Base-by-base conservation (phyloP, 495 filamentous ascomycete species). In the Articulospora tetracladia region DNA sequence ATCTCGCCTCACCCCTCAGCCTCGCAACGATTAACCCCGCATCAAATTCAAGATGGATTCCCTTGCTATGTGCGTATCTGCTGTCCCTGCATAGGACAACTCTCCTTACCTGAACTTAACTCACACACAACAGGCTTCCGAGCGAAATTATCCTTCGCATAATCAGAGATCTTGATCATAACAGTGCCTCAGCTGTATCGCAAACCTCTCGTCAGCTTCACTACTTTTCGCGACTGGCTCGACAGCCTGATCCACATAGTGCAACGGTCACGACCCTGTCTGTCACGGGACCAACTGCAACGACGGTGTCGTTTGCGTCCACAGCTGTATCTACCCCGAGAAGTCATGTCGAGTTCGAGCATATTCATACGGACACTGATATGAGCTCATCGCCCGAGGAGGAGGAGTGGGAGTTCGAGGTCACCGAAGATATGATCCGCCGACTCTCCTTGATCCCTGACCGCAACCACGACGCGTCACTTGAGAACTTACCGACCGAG, bases 401-500 rank as follows among this genome's bases (percentile, higher is more conserved):
- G 24, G 51, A 41, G 4, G 64, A 62, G 11, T 67, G 65, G 61
- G 58, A 48, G 19, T 64, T 67, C 30, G 30, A 61, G 27, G 32
- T 67, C 20, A 67, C 65, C 13, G 51, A 58, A 27, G 65, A 64
- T 8, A 55, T 67, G 28, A 44, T 55, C 13, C 32, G 47, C 12
- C 62, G 62, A 1, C 57, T 65, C 4, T 65, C 59, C 27, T 26
- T 46, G n/a, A 53, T 65, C 13, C 59, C 57, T 0, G 24, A 39
- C 8, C 48, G 30, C 51, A 49, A 57, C 10, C 30, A 48, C 26
- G 57, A 48, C 20, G 25, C 59, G 34, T 53, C 55, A n/a, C 59
- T 68, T 10, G n/a, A 53, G 8, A 56, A 59, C 36, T 76, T 88
- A 19, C 84, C 85, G 13, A 65, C 77, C 0, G 85, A 88, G 65